These are phyloP conservation scores for Fusarium mangiferae DNA, from an alignment of 2,329 filamentous ascomycete species.

Conservation along the genomic window DNA sequence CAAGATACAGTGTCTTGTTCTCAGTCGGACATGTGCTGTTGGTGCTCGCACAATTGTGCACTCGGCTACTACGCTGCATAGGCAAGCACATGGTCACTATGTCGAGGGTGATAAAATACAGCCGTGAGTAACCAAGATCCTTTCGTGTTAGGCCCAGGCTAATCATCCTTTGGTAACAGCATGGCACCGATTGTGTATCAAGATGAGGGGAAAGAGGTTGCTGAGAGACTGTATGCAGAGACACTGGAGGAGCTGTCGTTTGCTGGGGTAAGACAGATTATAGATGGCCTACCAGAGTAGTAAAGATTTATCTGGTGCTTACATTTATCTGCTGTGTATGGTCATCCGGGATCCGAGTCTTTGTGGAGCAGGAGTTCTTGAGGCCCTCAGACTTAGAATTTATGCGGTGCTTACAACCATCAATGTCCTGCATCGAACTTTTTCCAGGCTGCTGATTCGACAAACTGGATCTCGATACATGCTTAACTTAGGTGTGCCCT, in stretches of 20 bases:
- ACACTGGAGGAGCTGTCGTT: background rate
- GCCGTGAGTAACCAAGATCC: background rate
- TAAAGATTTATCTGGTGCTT: background rate
- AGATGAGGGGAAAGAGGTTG: background rate
- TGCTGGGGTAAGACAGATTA: background rate
- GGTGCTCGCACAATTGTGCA: background rate
- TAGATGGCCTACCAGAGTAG: background rate
- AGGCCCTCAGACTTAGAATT: background rate
- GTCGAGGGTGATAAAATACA: background rate
- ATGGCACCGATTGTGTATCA: background rate
- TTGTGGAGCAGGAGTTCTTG: background rate
- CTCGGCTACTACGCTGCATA: background rate
- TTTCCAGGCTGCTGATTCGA: background rate
- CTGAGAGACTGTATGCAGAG: background rate
- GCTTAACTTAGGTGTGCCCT: rapidly evolving
- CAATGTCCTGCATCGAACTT: background rate
- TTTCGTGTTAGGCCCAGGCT: background rate
- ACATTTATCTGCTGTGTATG: background rate
- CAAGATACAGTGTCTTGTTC: background rate
- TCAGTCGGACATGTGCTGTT: background rate
- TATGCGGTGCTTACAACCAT: background rate
- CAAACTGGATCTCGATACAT: background rate
- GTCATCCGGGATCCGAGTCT: background rate
- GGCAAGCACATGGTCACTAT: background rate
- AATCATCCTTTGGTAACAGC: rapidly evolving